phyloP scores from a whole-genome alignment of 495 filamentous ascomycete genomes.

The Trichoderma virens region DNA sequence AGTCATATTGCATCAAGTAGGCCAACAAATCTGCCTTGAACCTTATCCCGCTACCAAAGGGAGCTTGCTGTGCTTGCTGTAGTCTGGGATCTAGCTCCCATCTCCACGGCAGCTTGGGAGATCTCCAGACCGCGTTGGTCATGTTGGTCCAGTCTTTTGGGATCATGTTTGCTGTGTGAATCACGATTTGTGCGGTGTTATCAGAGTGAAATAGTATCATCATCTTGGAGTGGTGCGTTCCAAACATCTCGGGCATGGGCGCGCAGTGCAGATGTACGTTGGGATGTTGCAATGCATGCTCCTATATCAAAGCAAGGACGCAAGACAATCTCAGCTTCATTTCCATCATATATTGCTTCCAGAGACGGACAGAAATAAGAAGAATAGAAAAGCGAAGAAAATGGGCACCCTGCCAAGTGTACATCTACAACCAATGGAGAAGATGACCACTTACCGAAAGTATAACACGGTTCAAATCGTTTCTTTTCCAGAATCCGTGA shows the following conservation, averaged over 20 bases:
- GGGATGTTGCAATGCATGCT: conserved; percentile 47
- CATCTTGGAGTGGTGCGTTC: conserved; percentile 79
- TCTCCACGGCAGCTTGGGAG: conserved; percentile 57
- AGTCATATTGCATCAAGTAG: conserved; percentile 66
- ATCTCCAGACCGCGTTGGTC: conserved; percentile 78
- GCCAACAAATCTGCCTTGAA: conserved; percentile 72
- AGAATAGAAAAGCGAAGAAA: neutral
- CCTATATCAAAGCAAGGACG: conserved; percentile 22
- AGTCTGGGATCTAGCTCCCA: neutral
- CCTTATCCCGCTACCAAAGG: conserved; percentile 51
- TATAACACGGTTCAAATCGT: conserved; percentile 50
- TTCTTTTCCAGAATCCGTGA: conserved; percentile 81
- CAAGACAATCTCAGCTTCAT: conserved; percentile 11
- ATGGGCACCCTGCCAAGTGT: neutral
- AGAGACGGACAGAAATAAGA: neutral
- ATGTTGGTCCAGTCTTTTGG: conserved; percentile 77
- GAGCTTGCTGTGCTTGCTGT: neutral
- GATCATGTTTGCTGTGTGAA: conserved; percentile 90
- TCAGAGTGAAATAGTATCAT: conserved; percentile 74
- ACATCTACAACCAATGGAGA: neutral
- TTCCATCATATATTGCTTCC: neutral
- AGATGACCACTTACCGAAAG: conserved; percentile 48
- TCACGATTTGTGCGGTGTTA: conserved; percentile 67
- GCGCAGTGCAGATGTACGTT: conserved; percentile 69
- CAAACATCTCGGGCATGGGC: conserved; percentile 78